A percentile compares a stretch with the other conserved stretches of the same genome.
These are phyloP conservation scores for Myriosclerotinia scirpicola DNA, from an alignment of 2,329 filamentous ascomycete genomes.

Conservation along the genomic window DNA sequence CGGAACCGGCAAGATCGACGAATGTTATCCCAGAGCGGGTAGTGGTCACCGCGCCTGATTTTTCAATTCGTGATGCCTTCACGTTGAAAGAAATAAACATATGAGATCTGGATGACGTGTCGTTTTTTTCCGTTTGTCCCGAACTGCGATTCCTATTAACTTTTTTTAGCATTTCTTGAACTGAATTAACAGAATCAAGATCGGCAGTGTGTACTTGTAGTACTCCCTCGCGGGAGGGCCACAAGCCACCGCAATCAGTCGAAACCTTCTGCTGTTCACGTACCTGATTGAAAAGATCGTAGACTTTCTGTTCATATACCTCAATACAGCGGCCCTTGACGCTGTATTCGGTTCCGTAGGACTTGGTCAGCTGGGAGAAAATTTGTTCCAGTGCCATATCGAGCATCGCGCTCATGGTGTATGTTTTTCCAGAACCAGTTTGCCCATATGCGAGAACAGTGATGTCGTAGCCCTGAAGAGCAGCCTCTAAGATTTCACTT, in stretches of 20 bases:
- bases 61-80: conserved; percentile 57
- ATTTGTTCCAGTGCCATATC: conserved; percentile 90
- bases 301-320: conserved; percentile 96
- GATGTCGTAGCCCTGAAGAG: conserved; percentile 95
- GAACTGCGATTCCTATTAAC: conserved; percentile 86
- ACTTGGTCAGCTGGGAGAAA: conserved; percentile 79
- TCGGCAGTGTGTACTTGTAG: conserved; percentile 78
- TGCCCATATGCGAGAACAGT: conserved; percentile 99
- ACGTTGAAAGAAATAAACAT: conserved; percentile 87
- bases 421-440: conserved; percentile 94
- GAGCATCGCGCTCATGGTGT: conserved; percentile 97
- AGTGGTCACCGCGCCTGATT: conserved; percentile 63
- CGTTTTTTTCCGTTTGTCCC: conserved; percentile 95
- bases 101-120: conserved; percentile 89
- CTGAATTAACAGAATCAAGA: conserved; percentile 75
- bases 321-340: conserved; percentile 96
- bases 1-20: conserved; percentile 91
- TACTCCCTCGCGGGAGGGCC: conserved; percentile 77
- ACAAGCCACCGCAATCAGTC: conserved; percentile 80
- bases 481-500: conserved; percentile 92
- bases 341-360: conserved; percentile 81
- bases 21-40: conserved; percentile 94
- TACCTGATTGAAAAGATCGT: conserved; percentile 66
- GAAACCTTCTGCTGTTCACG: conserved; percentile 65
- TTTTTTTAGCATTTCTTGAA: conserved; percentile 75